phyloP scores from a whole-genome alignment of 2,329 filamentous ascomycete species.

The Pseudocercospora fijiensis region DNA sequence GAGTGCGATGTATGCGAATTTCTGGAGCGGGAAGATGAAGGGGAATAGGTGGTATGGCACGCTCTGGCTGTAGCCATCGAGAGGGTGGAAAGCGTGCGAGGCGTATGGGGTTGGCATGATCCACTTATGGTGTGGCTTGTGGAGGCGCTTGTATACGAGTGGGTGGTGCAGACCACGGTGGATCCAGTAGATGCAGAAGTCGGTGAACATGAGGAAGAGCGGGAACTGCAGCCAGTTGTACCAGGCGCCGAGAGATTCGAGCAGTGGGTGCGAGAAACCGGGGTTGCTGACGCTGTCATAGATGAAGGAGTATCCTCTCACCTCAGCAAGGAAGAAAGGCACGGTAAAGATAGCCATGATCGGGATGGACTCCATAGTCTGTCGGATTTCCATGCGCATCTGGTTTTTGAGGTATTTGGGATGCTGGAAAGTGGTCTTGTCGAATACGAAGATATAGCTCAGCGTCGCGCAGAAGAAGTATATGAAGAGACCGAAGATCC shows the following conservation, averaged over 20 bases:
- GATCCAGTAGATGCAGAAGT: slow-evolving; percentile 88
- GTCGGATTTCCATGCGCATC: slow-evolving; percentile 78
- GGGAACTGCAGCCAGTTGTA: slow-evolving; percentile 81
- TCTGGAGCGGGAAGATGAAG: slow-evolving; percentile 88
- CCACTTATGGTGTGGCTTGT: slow-evolving; percentile 99
- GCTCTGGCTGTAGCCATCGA: slow-evolving; percentile 87
- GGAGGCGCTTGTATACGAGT: slow-evolving; percentile 76
- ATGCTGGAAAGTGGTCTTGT: slow-evolving; percentile 83
- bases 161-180: slow-evolving; percentile 84
- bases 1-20: slow-evolving; percentile 79
- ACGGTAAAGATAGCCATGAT: slow-evolving; percentile 79
- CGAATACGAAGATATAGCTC: slow-evolving; percentile 87
- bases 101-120: slow-evolving; percentile 96
- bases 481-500: slow-evolving; percentile 78
- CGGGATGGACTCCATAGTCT: slow-evolving; percentile 74
- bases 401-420: slow-evolving; percentile 96
- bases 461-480: slow-evolving; percentile 83
- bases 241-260: slow-evolving; percentile 45
- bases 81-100: slow-evolving; percentile 88
- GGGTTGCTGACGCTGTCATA: slow-evolving; percentile 63
- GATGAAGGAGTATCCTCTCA: slow-evolving; percentile 80
- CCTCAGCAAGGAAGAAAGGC: slow-evolving; percentile 77
- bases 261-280: slow-evolving; percentile 33
- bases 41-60: slow-evolving; percentile 92
- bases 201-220: slow-evolving; percentile 82